Percentiles rank a stretch among this genome's conserved stretches.
Conservation (phyloP, 2,329 filamentous ascomycete genomes). For the Alternaria longipes region DNA sequence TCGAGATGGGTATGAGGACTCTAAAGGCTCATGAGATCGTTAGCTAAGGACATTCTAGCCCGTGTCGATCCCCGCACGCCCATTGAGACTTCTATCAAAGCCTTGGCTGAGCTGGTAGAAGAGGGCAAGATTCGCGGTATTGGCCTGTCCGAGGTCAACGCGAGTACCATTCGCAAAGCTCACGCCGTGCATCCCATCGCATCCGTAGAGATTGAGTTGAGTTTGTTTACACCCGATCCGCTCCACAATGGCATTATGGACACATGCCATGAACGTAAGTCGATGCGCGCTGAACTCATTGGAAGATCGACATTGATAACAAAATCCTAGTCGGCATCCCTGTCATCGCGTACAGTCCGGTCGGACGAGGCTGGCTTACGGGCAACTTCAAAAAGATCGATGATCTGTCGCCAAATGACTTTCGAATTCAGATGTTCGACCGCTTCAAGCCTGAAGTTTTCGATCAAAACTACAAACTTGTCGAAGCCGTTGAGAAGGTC, state of each 20-base stretch:
- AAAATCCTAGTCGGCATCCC: conserved; percentile 63
- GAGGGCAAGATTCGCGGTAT: conserved; percentile 52
- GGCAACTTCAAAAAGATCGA: conserved; percentile 53
- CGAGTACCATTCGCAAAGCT: conserved; percentile 54
- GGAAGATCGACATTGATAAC: neutral
- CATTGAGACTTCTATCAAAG: conserved; percentile 50
- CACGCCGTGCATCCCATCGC: conserved; percentile 61
- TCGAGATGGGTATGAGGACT: neutral
- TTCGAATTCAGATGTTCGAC: conserved; percentile 55
- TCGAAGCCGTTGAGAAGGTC: conserved; percentile 65
- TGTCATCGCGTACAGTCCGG: conserved; percentile 70
- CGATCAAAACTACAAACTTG: conserved; percentile 68
- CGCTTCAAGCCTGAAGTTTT: conserved; percentile 71
- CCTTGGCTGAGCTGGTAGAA: conserved; percentile 31
- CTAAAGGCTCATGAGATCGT: no score
- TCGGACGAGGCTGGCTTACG: conserved; percentile 64
- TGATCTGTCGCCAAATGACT: conserved; percentile 64
- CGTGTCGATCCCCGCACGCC: conserved; percentile 23
- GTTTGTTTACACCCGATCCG: conserved; percentile 62
- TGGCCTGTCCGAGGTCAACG: conserved; percentile 51
- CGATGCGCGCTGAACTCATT: no score
- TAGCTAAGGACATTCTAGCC: neutral
- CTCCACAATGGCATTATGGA: conserved; percentile 63
- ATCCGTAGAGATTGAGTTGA: conserved; percentile 66
- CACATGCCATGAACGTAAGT: conserved; percentile 52